These are phyloP conservation scores for Microthlaspi erraticum DNA, from an alignment of 345 rosid genomes.

Conservation along the genomic window DNA sequence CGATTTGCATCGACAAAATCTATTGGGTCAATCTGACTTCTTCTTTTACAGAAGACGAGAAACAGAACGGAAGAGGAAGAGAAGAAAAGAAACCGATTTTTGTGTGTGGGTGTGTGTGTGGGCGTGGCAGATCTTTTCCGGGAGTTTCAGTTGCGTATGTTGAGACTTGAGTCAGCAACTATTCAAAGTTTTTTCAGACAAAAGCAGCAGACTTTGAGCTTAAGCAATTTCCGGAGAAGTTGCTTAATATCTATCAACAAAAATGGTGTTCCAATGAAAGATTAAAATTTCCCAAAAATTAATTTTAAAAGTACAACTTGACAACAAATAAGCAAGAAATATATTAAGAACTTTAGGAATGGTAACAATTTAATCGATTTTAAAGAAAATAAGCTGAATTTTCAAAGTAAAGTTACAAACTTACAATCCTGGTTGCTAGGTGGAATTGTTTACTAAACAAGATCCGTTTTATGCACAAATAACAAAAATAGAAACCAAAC, in stretches of 20 bases:
- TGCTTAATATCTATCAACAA: slow-evolving; percentile 27
- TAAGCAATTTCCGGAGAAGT: slow-evolving; percentile 38
- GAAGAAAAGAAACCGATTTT: slow-evolving; percentile 33
- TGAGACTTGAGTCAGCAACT: slow-evolving; percentile 46
- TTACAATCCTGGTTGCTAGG: too few relatives aligned
- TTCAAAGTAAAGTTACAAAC: neutral
- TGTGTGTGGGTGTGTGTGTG: neutral
- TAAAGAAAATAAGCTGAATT: neutral
- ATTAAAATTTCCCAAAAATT: neutral
- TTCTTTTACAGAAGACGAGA: slow-evolving; percentile 13
- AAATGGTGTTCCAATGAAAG: slow-evolving; percentile 20
- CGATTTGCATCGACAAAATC: slow-evolving; percentile 33
- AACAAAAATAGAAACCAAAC: slow-evolving; percentile 27
- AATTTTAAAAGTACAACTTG: slow-evolving; percentile 18
- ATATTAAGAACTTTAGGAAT: neutral
- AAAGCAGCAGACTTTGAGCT: slow-evolving; percentile 39
- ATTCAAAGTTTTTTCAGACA: slow-evolving; percentile 40
- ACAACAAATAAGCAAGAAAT: neutral
- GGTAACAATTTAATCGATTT: neutral
- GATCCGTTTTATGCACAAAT: too few relatives aligned
- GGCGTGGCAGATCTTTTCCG: slow-evolving; percentile 23
- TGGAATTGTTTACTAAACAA: too few relatives aligned
- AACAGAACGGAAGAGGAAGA: slow-evolving; percentile 35
- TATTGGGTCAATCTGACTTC: slow-evolving; percentile 22
- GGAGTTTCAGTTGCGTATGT: slow-evolving; percentile 28